Evolutionary conservation across 371 early-diverging fungal species (phyloP).

Genomic region (Actinomucor elegans): DNA sequence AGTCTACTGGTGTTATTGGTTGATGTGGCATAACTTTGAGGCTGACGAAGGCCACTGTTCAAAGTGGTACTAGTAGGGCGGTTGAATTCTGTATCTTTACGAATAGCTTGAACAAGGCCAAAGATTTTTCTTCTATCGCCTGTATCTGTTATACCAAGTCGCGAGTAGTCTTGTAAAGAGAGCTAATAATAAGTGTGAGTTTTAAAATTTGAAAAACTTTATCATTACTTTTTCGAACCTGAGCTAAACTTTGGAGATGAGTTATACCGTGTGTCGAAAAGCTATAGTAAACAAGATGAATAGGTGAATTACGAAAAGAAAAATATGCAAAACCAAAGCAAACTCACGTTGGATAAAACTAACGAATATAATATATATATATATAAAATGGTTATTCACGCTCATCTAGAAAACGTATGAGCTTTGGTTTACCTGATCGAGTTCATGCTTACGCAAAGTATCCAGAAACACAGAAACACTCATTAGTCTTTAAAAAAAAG

Average conservation of each 20-base stretch:
- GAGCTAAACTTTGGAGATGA: conserved; percentile 55
- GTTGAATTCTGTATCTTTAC: conserved; percentile 31
- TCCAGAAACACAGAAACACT: conserved; percentile 23
- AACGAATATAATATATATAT: neutral
- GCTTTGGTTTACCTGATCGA: conserved; percentile 20
- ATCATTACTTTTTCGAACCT: too few species aligned
- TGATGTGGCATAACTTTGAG: conserved; percentile 16
- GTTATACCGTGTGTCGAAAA: conserved; percentile 65
- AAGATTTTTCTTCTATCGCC: conserved; percentile 78
- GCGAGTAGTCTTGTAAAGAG: conserved; percentile 81
- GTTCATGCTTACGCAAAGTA: conserved; percentile 32
- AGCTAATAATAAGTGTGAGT: conserved; percentile 40
- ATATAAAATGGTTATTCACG: neutral
- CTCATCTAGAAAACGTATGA: neutral
- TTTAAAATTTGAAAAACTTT: neutral
- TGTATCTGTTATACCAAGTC: conserved; percentile 74
- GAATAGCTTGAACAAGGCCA: conserved; percentile 61
- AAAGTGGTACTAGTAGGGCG: conserved; percentile 17
- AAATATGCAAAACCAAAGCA: neutral
- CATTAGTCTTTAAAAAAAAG: too few species aligned
- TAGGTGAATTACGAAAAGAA: neutral
- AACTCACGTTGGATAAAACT: conserved; percentile 31
- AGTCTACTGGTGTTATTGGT: conserved; percentile 4
- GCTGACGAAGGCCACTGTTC: conserved; percentile 28
- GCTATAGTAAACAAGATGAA: conserved; percentile 18